These are phyloP conservation scores for Angomonas deanei DNA, from an alignment of 208 protist species.

Conservation along the genomic window DNA sequence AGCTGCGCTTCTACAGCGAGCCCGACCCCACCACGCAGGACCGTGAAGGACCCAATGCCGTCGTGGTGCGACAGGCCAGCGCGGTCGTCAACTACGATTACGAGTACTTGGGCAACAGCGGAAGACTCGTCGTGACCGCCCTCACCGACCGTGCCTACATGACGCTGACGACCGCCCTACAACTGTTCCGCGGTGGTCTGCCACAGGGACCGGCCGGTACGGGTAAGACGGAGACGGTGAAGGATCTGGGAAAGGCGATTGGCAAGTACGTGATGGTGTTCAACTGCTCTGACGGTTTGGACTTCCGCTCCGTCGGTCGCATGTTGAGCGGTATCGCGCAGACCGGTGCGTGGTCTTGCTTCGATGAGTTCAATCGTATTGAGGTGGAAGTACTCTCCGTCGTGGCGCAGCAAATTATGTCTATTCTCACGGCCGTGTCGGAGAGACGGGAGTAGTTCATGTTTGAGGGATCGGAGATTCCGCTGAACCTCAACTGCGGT, in stretches of 20 bases:
- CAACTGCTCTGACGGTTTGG: slow-evolving; percentile 98
- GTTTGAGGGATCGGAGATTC: slow-evolving; percentile 94
- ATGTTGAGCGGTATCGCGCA: slow-evolving; percentile 97
- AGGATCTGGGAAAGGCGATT: slow-evolving; percentile 97
- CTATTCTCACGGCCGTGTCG: slow-evolving; percentile 88
- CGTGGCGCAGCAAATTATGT: slow-evolving; percentile 97
- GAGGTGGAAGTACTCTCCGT: slow-evolving; percentile 98
- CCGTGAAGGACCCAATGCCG: slow-evolving; percentile 6
- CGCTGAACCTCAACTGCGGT: slow-evolving; percentile 94
- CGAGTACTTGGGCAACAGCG: slow-evolving; percentile 97
- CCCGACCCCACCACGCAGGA: slow-evolving; percentile 11
- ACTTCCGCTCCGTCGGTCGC: slow-evolving; percentile 94
- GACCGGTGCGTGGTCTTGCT: slow-evolving; percentile 97
- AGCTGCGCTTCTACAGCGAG: slow-evolving; percentile 96
- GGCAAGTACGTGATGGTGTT: slow-evolving; percentile 98
- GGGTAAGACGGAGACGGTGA: slow-evolving; percentile 99
- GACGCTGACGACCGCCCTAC: slow-evolving; percentile 96
- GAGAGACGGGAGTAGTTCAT: slow-evolving; percentile 80
- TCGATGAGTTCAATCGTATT: slow-evolving; percentile 99
- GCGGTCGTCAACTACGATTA: slow-evolving; percentile 94
- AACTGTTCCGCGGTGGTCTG: slow-evolving; percentile 91
- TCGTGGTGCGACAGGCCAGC: slow-evolving; percentile 92
- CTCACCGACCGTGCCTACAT: slow-evolving; percentile 98
- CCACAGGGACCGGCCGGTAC: slow-evolving; percentile 97
- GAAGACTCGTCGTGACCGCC: slow-evolving; percentile 97